phyloP scores from a whole-genome alignment of 2,329 filamentous ascomycete species.

The Teratosphaeria nubilosa region DNA sequence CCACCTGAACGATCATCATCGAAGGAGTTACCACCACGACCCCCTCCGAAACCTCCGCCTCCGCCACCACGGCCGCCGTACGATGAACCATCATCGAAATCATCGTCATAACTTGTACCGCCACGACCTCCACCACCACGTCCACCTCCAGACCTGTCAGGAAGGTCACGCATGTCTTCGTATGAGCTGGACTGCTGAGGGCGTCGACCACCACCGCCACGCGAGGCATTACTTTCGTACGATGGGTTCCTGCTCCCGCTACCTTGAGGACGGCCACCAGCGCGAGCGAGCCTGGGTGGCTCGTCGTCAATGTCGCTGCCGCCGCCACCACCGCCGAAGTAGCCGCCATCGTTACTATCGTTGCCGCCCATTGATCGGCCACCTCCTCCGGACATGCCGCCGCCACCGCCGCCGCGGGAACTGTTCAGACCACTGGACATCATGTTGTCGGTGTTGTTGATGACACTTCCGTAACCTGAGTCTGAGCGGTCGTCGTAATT shows the following conservation, averaged over 20 bases:
- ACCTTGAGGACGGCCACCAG: background rate
- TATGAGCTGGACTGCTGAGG: background rate
- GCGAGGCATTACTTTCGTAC: background rate
- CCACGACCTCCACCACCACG: background rate
- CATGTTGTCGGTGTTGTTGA: background rate
- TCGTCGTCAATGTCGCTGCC: background rate
- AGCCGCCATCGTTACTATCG: background rate
- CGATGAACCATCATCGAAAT: background rate
- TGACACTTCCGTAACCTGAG: background rate
- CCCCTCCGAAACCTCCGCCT: background rate
- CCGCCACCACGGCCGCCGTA: background rate
- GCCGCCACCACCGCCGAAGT: background rate
- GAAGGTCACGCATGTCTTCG: background rate
- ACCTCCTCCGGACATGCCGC: background rate
- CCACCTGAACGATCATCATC: background rate
- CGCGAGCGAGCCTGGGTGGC: background rate
- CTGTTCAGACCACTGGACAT: background rate
- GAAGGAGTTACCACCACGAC: background rate
- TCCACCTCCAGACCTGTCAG: background rate
- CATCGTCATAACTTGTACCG: background rate
- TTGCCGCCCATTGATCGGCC: background rate
- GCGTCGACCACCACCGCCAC: background rate
- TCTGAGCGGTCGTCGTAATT: background rate
- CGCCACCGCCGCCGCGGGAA: background rate
- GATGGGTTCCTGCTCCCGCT: background rate